phyloP scores from a whole-genome alignment of 768 basidiomycete genomes.

The Termitomyces sp. region DNA sequence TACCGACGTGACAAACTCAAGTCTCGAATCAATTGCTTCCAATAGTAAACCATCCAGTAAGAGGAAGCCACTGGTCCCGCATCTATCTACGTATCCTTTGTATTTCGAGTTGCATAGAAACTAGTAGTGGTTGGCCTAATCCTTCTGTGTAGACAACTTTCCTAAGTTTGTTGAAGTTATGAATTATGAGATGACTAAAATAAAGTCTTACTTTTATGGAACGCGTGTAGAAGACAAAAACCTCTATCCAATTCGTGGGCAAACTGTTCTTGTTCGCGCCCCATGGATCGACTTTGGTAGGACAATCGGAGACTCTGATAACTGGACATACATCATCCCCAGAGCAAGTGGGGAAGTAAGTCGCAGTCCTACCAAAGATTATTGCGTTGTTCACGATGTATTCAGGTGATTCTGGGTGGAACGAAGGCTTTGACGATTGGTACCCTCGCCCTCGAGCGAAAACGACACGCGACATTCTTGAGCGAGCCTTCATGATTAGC shows the following conservation, averaged over 20 bases:
- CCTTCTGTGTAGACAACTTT: no score
- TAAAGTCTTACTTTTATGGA: no score
- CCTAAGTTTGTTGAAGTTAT: no score
- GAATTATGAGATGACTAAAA: no score
- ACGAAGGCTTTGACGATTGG: constrained; percentile 63
- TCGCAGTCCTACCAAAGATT: not conserved
- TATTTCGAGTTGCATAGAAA: no score
- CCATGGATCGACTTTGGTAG: constrained; percentile 61
- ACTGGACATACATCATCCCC: constrained; percentile 65
- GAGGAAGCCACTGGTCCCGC: no score
- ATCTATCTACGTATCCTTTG: no score
- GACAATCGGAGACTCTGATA: constrained; percentile 37
- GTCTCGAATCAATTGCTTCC: no score
- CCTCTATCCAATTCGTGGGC: constrained; percentile 78
- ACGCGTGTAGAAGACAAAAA: constrained; percentile 66
- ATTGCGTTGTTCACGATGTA: not conserved
- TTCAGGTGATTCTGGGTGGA: constrained; percentile 57
- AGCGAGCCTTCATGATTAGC: constrained; percentile 45
- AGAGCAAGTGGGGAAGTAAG: constrained; percentile 52
- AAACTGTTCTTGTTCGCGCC: constrained; percentile 74
- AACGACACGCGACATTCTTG: constrained; percentile 57
- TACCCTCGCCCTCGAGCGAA: constrained; percentile 62
- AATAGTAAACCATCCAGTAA: no score
- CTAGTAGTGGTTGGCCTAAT: no score
- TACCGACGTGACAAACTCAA: no score